phyloP scores from a whole-genome alignment of 345 rosid genomes.

The Linum trigynum region DNA sequence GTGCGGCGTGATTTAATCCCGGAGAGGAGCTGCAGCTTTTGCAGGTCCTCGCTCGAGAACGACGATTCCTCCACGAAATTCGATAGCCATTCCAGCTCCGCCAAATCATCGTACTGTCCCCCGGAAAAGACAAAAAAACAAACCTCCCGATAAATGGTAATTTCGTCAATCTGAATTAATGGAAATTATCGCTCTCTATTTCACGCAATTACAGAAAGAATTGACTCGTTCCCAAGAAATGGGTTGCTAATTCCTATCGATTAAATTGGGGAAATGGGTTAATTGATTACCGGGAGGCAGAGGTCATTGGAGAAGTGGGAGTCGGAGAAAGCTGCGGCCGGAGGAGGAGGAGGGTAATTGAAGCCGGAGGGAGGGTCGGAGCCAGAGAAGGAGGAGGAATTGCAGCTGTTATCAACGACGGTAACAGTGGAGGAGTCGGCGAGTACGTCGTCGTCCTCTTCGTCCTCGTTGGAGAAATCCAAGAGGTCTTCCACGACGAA shows the following conservation, averaged over 20 bases:
- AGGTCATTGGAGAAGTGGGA: slow-evolving; percentile 61
- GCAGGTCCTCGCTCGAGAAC: slow-evolving; percentile 63
- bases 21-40: slow-evolving; percentile 53
- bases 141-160: background rate
- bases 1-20: slow-evolving; percentile 27
- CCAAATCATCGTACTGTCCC: slow-evolving; percentile 64
- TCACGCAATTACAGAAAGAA: background rate
- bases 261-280: too few relatives aligned
- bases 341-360: slow-evolving; percentile 35
- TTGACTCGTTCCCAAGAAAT: too few relatives aligned
- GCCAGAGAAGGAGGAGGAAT: slow-evolving; percentile 22
- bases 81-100: slow-evolving; percentile 81
- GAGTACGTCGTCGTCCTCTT: slow-evolving; percentile 12
- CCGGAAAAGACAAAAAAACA: background rate
- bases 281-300: slow-evolving; percentile 62
- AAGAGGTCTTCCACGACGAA: slow-evolving; percentile 80
- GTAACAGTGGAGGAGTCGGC: slow-evolving; percentile 20
- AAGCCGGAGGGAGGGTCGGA: slow-evolving; percentile 15
- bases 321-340: slow-evolving; percentile 38
- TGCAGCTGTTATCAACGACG: slow-evolving; percentile 35
- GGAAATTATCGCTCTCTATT: background rate
- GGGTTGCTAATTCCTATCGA: background rate
- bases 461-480: slow-evolving; percentile 58
- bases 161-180: background rate
- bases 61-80: slow-evolving; percentile 63